Percentiles rank a stretch among this genome's conserved stretches.
Evolutionary conservation across 192 early-diverging fungal species (phyloP).

Genomic region (Coemansia umbellata): DNA sequence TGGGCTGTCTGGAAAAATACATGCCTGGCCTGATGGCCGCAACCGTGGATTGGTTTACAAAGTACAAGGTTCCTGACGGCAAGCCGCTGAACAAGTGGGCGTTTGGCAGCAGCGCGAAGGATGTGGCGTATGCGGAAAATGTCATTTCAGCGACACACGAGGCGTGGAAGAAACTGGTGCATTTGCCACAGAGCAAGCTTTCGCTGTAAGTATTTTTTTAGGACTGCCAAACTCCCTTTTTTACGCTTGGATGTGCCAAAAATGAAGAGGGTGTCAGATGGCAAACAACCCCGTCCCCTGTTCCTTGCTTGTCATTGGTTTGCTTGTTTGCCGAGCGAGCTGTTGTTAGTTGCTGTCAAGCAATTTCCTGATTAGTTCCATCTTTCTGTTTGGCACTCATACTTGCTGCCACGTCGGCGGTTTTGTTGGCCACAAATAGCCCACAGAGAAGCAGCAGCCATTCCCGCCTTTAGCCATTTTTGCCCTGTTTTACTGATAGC

Average conservation of each 20-base stretch:
- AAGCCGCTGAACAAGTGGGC: constrained; percentile 99
- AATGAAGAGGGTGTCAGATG: no score
- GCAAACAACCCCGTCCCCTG: no score
- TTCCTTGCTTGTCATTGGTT: background rate
- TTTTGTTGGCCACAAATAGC: no score
- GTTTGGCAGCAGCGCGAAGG: constrained; percentile 79
- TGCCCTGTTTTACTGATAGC: no score
- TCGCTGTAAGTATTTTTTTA: constrained; percentile 33
- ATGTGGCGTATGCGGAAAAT: constrained; percentile 70
- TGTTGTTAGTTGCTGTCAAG: no score
- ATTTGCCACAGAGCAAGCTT: constrained; percentile 6
- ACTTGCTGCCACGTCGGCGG: no score
- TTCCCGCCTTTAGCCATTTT: no score
- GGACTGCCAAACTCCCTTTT: no score
- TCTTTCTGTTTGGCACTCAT: no score
- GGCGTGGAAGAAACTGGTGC: constrained; percentile 87
- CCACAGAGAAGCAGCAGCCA: no score
- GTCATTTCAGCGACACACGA: constrained; percentile 85
- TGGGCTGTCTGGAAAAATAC: constrained; percentile 95
- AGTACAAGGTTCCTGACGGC: constrained; percentile 99
- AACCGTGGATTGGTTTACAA: constrained; percentile 99
- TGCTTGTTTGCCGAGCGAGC: constrained; percentile 7
- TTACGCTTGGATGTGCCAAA: no score
- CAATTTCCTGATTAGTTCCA: no score
- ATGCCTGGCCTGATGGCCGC: constrained; percentile 92